phyloP scores from a whole-genome alignment of 2,329 filamentous ascomycete species.

The Fusarium circinatum region DNA sequence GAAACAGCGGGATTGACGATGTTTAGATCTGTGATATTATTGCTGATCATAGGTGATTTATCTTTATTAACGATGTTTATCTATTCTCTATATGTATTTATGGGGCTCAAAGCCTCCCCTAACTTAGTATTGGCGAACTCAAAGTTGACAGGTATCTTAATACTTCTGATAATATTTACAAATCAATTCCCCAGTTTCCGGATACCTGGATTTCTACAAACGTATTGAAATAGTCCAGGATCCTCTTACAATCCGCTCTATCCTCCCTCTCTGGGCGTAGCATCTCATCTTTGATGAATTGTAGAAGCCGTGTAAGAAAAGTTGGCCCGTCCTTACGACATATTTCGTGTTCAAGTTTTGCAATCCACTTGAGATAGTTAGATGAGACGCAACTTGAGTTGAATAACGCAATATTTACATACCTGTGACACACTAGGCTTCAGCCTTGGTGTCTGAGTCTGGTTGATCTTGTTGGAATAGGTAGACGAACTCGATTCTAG shows the following conservation, averaged over 20 bases:
- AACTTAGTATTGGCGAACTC: rapidly evolving
- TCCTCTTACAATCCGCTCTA: neutral
- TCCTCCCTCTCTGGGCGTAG: neutral
- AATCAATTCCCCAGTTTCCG: neutral
- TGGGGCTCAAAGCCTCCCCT: neutral
- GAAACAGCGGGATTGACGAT: neutral
- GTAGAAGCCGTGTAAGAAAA: rapidly evolving
- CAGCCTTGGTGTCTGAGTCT: neutral
- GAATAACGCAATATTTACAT: rapidly evolving
- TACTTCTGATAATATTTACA: neutral
- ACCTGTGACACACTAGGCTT: neutral
- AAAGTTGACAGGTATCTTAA: rapidly evolving
- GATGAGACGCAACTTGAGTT: neutral
- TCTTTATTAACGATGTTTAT: neutral
- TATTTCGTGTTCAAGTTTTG: rapidly evolving
- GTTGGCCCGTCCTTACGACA: rapidly evolving
- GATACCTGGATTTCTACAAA: rapidly evolving
- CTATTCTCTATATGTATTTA: neutral
- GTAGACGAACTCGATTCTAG: too few species aligned
- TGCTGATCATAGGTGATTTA: neutral
- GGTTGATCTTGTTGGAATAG: neutral
- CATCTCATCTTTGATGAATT: neutral
- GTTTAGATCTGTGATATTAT: neutral
- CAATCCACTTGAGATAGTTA: neutral
- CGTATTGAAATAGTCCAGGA: neutral